A percentile compares a stretch with the other conserved stretches of the same genome.
Evolutionary conservation across 1,139 yeast species (phyloP).

Genomic region (Saccharomyces hybrid): DNA sequence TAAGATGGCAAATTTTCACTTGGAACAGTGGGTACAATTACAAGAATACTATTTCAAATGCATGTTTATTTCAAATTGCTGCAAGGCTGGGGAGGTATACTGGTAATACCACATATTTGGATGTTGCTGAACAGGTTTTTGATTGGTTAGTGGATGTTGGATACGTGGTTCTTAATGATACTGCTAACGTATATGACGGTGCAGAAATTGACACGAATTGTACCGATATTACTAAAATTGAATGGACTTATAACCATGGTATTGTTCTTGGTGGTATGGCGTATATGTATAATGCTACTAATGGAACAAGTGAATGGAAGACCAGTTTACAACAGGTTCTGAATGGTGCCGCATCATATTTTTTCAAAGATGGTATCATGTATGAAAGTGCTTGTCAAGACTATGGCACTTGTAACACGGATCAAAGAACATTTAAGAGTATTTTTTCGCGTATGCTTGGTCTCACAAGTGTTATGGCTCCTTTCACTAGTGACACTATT

Average conservation of each 20-base stretch:
- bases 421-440: slow-evolving; percentile 58
- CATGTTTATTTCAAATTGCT: slow-evolving; percentile 53
- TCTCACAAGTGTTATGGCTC: slow-evolving; percentile 43
- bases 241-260: slow-evolving; percentile 63
- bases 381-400: slow-evolving; percentile 51
- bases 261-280: slow-evolving; percentile 53
- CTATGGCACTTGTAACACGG: slow-evolving; percentile 44
- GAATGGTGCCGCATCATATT: slow-evolving; percentile 38
- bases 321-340: slow-evolving; percentile 40
- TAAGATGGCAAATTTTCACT: slow-evolving; percentile 66
- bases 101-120: slow-evolving; percentile 45
- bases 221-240: slow-evolving; percentile 39
- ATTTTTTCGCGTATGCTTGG: slow-evolving; percentile 51
- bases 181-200: slow-evolving; percentile 48
- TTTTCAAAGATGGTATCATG: slow-evolving; percentile 42
- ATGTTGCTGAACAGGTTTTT: slow-evolving; percentile 51
- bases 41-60: slow-evolving; percentile 60
- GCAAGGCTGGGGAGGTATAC: slow-evolving; percentile 58
- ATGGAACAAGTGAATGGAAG: slow-evolving; percentile 44
- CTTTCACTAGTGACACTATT: slow-evolving; percentile 39
- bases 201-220: slow-evolving; percentile 47
- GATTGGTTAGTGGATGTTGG: slow-evolving; percentile 51
- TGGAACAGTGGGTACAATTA: slow-evolving; percentile 64
- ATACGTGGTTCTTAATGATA: slow-evolving; percentile 36
- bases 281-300: slow-evolving; percentile 50